Conservation (phyloP, 1,284 basidiomycete species). For the Malassezia nana region DNA sequence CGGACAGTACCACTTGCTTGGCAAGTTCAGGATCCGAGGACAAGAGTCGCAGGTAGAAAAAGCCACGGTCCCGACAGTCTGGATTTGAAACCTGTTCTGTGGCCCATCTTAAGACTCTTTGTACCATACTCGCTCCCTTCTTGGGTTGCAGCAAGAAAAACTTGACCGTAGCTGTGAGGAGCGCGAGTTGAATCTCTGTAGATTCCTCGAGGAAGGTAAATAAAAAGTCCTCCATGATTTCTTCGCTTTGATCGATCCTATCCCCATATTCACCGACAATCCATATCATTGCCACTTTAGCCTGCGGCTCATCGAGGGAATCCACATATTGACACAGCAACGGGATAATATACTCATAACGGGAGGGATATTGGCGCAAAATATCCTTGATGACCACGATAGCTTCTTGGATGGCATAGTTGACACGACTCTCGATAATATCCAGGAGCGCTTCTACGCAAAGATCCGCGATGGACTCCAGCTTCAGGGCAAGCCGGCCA, state of each 20-base stretch:
- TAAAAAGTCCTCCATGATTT: slow-evolving; percentile 81
- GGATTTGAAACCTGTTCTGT: slow-evolving; percentile 97
- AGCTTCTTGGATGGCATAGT: slow-evolving; percentile 94
- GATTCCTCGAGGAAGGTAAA: slow-evolving; percentile 87
- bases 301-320: slow-evolving; percentile 83
- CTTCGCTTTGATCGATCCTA: slow-evolving; percentile 88
- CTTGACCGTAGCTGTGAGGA: slow-evolving; percentile 91
- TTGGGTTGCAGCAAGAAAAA: slow-evolving; percentile 91
- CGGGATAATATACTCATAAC: slow-evolving; percentile 89
- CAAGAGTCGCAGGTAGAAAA: slow-evolving; percentile 98
- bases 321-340: slow-evolving; percentile 86
- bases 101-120: slow-evolving; percentile 89
- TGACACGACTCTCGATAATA: slow-evolving; percentile 84
- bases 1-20: slow-evolving; percentile 75
- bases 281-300: slow-evolving; percentile 93
- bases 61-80: slow-evolving; percentile 88
- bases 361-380: slow-evolving; percentile 91
- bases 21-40: slow-evolving; percentile 85
- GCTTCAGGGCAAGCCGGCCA: slow-evolving; percentile 92
- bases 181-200: slow-evolving; percentile 86
- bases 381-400: slow-evolving; percentile 96
- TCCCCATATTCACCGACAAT: slow-evolving; percentile 95
- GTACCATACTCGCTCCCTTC: slow-evolving; percentile 77
- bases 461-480: slow-evolving; percentile 72
- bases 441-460: slow-evolving; percentile 79